Evolutionary conservation across 352 stramenopile genomes (phyloP).

Genomic region (Phytopythium cucurbitacearum): DNA sequence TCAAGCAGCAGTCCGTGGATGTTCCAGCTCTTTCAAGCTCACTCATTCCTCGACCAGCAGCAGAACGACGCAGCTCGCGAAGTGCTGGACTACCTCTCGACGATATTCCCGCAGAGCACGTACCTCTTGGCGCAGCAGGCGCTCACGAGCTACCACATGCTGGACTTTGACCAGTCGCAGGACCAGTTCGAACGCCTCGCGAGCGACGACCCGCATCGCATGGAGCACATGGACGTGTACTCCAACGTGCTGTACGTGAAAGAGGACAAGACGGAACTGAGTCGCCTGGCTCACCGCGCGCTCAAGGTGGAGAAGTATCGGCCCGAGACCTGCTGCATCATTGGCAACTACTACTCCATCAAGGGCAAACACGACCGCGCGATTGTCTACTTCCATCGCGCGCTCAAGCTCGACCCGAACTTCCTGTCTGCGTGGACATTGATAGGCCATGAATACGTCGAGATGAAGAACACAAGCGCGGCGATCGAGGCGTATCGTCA

Average conservation of each 20-base stretch:
- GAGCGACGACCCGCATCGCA: constrained; percentile 58
- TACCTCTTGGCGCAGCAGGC: constrained; percentile 77
- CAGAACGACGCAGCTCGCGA: constrained; percentile 61
- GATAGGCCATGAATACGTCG: constrained; percentile 98
- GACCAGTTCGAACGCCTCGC: constrained; percentile 68
- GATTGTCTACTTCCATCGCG: constrained; percentile 96
- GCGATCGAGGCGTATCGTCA: constrained; percentile 96
- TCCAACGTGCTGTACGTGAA: constrained; percentile 87
- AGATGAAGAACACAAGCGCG: constrained; percentile 97
- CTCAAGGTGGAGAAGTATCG: constrained; percentile 96
- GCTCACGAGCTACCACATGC: constrained; percentile 76
- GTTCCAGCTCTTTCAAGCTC: constrained; percentile 82
- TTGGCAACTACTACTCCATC: constrained; percentile 90
- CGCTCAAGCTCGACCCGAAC: constrained; percentile 92
- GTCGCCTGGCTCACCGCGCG: constrained; percentile 87
- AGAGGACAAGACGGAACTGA: constrained; percentile 84
- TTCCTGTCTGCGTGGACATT: constrained; percentile 97
- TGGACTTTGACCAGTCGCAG: constrained; percentile 79
- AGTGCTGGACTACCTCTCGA: constrained; percentile 44
- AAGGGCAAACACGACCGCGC: constrained; percentile 95
- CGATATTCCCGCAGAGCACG: constrained; percentile 60
- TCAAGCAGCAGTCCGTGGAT: constrained; percentile 63
- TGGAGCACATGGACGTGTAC: constrained; percentile 85
- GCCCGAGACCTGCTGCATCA: constrained; percentile 98
- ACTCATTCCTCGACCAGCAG: constrained; percentile 74